phyloP scores from a whole-genome alignment of 208 protist species.

The Balamuthia mandrillaris region DNA sequence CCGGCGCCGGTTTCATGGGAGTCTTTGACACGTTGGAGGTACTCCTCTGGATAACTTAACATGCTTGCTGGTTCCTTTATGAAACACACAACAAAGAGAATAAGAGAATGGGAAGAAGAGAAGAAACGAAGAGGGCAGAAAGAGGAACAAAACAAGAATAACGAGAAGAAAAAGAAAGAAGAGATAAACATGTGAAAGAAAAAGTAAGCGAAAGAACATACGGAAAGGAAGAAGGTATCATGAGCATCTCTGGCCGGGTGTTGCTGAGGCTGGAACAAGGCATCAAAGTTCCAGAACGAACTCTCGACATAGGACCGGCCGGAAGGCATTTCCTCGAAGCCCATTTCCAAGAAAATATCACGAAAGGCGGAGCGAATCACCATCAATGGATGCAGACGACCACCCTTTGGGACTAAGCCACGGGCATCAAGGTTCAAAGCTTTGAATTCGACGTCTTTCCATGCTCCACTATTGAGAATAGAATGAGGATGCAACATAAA shows the following conservation, averaged over 20 bases:
- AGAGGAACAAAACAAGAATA: too few species aligned
- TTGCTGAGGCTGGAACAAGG: conserved; percentile 99
- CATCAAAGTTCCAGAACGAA: conserved; percentile 99
- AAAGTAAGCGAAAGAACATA: too few species aligned
- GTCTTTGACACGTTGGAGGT: conserved; percentile 74
- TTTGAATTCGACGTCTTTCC: conserved; percentile 91
- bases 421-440: conserved; percentile 92
- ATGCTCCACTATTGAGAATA: conserved; percentile 75
- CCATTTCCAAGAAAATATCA: conserved; percentile 98
- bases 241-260: conserved; percentile 99
- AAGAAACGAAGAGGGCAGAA: background rate
- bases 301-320: conserved; percentile 97
- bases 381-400: conserved; percentile 96
- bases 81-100: background rate
- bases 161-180: too few species aligned
- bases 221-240: conserved; percentile 99
- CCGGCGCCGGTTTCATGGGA: conserved; percentile 87
- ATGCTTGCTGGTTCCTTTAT: background rate
- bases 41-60: background rate
- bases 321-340: conserved; percentile 99
- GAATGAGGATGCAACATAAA: too few species aligned
- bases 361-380: conserved; percentile 97
- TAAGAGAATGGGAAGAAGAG: background rate
- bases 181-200: too few species aligned
- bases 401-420: conserved; percentile 77